Conservation (phyloP, 208 protist genomes). For the Crithidia bombi region DNA sequence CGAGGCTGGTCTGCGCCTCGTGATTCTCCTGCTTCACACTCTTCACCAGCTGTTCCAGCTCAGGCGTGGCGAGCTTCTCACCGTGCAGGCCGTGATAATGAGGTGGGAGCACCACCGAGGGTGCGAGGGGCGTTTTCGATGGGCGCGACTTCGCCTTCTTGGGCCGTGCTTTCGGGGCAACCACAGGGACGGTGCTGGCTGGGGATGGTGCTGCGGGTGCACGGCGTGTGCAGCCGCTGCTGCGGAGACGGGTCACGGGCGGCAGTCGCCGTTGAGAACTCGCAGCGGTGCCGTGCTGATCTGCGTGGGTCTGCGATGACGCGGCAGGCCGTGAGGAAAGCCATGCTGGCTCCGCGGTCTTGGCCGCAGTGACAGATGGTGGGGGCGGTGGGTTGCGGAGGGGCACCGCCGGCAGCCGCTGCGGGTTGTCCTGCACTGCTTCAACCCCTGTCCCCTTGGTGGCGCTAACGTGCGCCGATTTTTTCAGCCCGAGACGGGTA, state of each 20-base stretch:
- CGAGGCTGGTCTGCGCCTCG: constrained; percentile 10
- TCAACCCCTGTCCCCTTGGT: neutral
- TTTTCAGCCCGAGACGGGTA: neutral
- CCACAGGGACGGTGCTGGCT: neutral
- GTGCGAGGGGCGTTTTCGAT: neutral
- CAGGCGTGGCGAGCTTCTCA: constrained; percentile 24
- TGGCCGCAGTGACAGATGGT: neutral
- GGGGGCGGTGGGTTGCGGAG: neutral
- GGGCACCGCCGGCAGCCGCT: constrained; percentile 6
- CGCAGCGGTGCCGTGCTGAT: neutral
- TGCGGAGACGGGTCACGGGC: neutral
- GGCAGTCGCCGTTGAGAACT: neutral
- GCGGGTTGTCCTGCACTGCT: neutral
- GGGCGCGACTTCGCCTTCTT: neutral
- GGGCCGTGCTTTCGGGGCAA: neutral
- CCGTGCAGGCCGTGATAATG: constrained; percentile 40
- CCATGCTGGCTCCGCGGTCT: neutral
- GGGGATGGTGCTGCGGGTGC: neutral
- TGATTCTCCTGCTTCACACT: constrained; percentile 12
- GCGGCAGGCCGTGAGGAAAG: neutral
- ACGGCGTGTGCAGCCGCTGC: neutral
- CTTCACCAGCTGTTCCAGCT: constrained; percentile 30
- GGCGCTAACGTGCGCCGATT: neutral
- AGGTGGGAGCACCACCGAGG: constrained; percentile 27
- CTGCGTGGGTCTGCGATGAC: neutral